Evolutionary conservation across 169 alveolate genomes (phyloP).

Genomic region (Plasmodium gonderi): DNA sequence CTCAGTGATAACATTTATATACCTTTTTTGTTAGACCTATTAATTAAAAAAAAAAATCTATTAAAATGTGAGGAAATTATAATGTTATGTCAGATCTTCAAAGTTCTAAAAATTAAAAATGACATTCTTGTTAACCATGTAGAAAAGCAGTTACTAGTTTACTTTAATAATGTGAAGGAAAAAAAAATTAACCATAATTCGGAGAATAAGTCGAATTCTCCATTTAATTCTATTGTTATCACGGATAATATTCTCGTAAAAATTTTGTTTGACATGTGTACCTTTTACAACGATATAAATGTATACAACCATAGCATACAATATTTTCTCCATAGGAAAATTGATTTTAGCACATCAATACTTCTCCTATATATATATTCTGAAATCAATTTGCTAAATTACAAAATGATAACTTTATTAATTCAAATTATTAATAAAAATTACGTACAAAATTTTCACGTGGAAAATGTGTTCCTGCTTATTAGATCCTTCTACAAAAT

Average conservation of each 20-base stretch:
- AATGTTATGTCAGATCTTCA: slow-evolving; percentile 60
- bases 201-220: background rate
- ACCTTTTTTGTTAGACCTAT: slow-evolving; percentile 11
- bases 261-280: slow-evolving; percentile 66
- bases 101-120: slow-evolving; percentile 53
- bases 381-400: slow-evolving; percentile 44
- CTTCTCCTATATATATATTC: slow-evolving; percentile 51
- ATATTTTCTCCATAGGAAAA: slow-evolving; percentile 29
- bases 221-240: background rate
- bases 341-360: slow-evolving; percentile 44
- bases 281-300: slow-evolving; percentile 56
- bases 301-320: slow-evolving; percentile 41
- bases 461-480: slow-evolving; percentile 34
- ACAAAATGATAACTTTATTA: slow-evolving; percentile 18
- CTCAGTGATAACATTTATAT: background rate
- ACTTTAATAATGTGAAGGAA: slow-evolving; percentile 1
- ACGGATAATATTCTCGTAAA: slow-evolving; percentile 30
- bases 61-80: slow-evolving; percentile 60
- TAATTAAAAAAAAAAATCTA: slow-evolving; percentile 50
- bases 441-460: slow-evolving; percentile 15
- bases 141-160: slow-evolving; percentile 30
- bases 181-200: background rate
- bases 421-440: slow-evolving; percentile 40
- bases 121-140: slow-evolving; percentile 14
- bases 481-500: slow-evolving; percentile 66